Evolutionary conservation across 1,284 basidiomycete species (phyloP).

Genomic region (Sporisorium iseilematis-ciliati): DNA sequence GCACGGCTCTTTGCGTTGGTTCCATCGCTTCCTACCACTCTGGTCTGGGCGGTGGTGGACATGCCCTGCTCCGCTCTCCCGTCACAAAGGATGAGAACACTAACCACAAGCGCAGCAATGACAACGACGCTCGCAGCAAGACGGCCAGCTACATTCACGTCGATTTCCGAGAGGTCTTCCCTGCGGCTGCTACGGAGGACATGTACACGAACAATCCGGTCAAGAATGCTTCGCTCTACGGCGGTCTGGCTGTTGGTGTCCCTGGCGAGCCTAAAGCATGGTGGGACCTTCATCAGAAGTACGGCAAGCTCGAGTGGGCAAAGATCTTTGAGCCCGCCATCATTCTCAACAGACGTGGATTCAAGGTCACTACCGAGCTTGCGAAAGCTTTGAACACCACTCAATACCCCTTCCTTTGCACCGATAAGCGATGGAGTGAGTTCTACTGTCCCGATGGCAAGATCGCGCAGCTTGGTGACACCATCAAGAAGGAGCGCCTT

Average conservation of each 20-base stretch:
- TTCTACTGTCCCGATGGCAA: conserved; percentile 63
- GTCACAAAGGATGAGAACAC: conserved; percentile 20
- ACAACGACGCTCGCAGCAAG: conserved; percentile 25
- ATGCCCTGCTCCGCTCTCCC: conserved; percentile 57
- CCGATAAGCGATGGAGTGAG: conserved; percentile 61
- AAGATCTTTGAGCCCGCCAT: conserved; percentile 65
- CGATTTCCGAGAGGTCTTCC: conserved; percentile 71
- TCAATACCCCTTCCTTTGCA: conserved; percentile 55
- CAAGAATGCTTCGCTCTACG: conserved; percentile 38
- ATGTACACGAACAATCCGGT: conserved; percentile 63
- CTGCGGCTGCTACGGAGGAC: conserved; percentile 69
- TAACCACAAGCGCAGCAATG: conserved; percentile 25
- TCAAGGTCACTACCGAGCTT: conserved; percentile 62
- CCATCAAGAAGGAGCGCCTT: conserved; percentile 45
- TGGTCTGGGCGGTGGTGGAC: conserved; percentile 70
- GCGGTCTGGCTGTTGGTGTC: conserved; percentile 68
- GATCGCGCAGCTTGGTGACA: conserved; percentile 57
- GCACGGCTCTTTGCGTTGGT: conserved; percentile 70
- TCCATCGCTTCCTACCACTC: conserved; percentile 70
- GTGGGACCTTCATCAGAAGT: conserved; percentile 63
- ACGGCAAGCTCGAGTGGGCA: conserved; percentile 68
- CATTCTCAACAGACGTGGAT: conserved; percentile 63
- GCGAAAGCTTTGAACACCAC: conserved; percentile 51
- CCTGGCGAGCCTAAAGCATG: conserved; percentile 69
- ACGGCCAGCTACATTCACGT: conserved; percentile 68